Evolutionary conservation across 192 early-diverging fungal species (phyloP), one percentile per base, ranked within the genome.

Genomic region (Coemansia sp.): DNA sequence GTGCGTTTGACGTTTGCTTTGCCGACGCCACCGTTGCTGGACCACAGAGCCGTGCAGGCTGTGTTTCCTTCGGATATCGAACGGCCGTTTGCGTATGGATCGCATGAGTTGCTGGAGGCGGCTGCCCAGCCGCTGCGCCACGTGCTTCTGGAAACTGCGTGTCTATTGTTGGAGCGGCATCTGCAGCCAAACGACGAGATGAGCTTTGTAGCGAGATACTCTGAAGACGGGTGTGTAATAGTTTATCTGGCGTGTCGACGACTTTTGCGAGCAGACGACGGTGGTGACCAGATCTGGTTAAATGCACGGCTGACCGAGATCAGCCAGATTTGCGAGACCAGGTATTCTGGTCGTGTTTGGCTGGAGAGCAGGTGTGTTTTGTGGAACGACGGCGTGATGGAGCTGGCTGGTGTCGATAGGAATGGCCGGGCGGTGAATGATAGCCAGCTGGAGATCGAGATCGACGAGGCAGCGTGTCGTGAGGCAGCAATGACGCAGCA

Each of bases 141-240:
- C 36, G 45, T 68, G 4, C 63, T 72, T 29, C 69, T 80, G 34
- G 63, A 74, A 29, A 50, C 65, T 2, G 62, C 69, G 11, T 64
- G 66, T 7, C 55, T 68, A 1, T 48, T 74, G 36, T 69, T 80
- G 11, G 72, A 72, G 73, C 67, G 67, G 56, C 69, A 65, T 28
- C 28, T 75, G 51, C 64, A 49, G 55, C 30, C 69, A 4, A 61
- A 55, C 5, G 65, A 75, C 45, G 50, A 55, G 7, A 30, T 80
- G 54, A 65, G 73, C 29, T 48, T 80, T 42, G 62, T 52, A 20
- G 60, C 72, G 45, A 42, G 28, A 48, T 11, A 30, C 12, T 16
- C 36, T 8, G 16, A 45, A 18, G 5, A 20, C 31, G 36, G 28
- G 1, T 36, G 28, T 32, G 59, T 29, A 31, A 25, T 30, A 12